Evolutionary conservation across 352 stramenopile genomes (phyloP).

Genomic region (Phytophthora sansomeana): DNA sequence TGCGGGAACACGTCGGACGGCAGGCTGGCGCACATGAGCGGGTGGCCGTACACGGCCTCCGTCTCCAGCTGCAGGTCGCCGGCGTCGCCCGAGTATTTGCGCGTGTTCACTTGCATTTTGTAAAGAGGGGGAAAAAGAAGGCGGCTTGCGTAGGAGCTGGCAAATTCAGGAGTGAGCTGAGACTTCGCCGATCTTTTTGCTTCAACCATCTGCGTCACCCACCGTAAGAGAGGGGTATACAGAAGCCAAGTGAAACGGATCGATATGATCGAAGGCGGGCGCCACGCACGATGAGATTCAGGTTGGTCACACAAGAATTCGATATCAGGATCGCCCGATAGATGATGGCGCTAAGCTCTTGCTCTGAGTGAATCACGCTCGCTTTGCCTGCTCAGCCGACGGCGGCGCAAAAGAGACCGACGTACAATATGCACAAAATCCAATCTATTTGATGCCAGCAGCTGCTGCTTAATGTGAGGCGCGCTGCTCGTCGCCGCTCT

Average conservation of each 20-base stretch:
- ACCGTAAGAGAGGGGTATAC: conserved; percentile 8
- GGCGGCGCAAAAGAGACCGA: conserved; percentile 1
- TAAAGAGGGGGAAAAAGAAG: neutral
- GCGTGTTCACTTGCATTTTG: conserved; percentile 54
- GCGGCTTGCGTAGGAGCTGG: conserved; percentile 15
- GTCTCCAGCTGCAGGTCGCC: conserved; percentile 40
- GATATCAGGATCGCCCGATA: neutral
- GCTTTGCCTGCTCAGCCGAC: neutral
- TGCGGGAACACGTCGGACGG: conserved; percentile 73
- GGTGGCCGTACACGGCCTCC: conserved; percentile 83
- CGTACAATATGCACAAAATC: conserved; percentile 43
- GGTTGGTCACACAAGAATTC: too few species aligned
- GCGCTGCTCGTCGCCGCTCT: too few species aligned
- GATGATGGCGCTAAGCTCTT: too few species aligned
- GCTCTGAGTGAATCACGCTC: neutral
- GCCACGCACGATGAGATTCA: too few species aligned
- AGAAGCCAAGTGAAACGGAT: conserved; percentile 7
- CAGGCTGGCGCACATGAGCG: conserved; percentile 76
- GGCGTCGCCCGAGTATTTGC: conserved; percentile 42
- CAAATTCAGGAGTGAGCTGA: conserved; percentile 38
- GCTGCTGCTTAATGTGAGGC: conserved; percentile 13
- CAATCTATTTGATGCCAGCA: conserved; percentile 41
- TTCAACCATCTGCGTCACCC: conserved; percentile 12
- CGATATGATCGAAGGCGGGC: conserved; percentile 2
- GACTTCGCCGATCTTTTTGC: conserved; percentile 33